Evolutionary conservation across 78 protist species (phyloP).

Genomic region (slime mould (Dictyostelium discoideum)): dicty_2.7 NC_007091.3:5007001-5007500

Average conservation of each 20-base stretch:
- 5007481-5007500: conserved; percentile 41
- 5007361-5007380: conserved; percentile 1
- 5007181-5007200: conserved; percentile 17
- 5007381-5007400: neutral
- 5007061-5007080: too few species aligned
- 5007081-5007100: too few species aligned
- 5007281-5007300: conserved; percentile 22
- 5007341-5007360: conserved; percentile 40
- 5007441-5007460: neutral
- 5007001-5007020: too few species aligned
- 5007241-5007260: neutral
- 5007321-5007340: conserved; percentile 22
- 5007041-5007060: too few species aligned
- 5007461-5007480: conserved; percentile 12
- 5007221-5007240: neutral
- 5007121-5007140: too few species aligned
- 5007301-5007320: neutral
- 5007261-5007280: neutral
- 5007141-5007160: too few species aligned
- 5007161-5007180: too few species aligned
- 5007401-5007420: conserved; percentile 49
- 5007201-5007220: neutral
- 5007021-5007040: too few species aligned
- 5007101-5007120: too few species aligned
- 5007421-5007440: neutral